Evolutionary conservation across 2,329 filamentous ascomycete species (phyloP), one percentile per base, ranked within the genome.

Genomic region (Thielaviopsis punctulata): DNA sequence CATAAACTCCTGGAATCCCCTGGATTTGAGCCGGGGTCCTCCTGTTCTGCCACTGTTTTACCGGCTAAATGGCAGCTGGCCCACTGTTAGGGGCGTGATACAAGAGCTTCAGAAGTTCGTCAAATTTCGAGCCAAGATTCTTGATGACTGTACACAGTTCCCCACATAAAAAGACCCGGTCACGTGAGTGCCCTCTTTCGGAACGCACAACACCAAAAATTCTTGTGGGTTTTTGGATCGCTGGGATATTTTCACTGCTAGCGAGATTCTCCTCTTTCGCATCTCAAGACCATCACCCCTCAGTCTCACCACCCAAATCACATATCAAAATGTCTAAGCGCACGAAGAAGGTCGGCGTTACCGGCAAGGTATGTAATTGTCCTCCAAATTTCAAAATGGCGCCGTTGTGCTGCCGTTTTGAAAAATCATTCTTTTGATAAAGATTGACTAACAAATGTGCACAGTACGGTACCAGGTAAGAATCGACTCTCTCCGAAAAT

Each of bases 271-370:
- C 49, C 30, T 51, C 39, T 46, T 46, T 46, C 46, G 46, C 53
- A 55, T 55, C 58, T 58, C 58, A 60, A 57, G 55, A 59, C 60
- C 48, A 46, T 48, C 50, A 51, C 43, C 48, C 52, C 27, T 54
- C 47, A 51, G 51, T 53, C 54, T 55, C 44, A 48, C 48, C 54
- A 52, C 48, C 51, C 51, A 64, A 68, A 68, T 36, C 53, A 55
- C 46, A 55, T 43, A 72, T 70, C 77, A 87, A 82, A 73, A 92
- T 92, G 85, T 87, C 86, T 71, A 90, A 92, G 81, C 82, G 87
- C 77, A 93, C 87, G 62, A 93, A 70, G 84, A 93, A 95, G 85
- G 88, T 94, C 82, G 87, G 87, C 72, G 89, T 95, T 72, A 95
- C 90, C 77, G 86, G 58, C 52, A 55, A 55, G 50, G 67, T 69